Conservation (phyloP, 176 grass and related monocot species). For the Pontederia paniculata region DNA sequence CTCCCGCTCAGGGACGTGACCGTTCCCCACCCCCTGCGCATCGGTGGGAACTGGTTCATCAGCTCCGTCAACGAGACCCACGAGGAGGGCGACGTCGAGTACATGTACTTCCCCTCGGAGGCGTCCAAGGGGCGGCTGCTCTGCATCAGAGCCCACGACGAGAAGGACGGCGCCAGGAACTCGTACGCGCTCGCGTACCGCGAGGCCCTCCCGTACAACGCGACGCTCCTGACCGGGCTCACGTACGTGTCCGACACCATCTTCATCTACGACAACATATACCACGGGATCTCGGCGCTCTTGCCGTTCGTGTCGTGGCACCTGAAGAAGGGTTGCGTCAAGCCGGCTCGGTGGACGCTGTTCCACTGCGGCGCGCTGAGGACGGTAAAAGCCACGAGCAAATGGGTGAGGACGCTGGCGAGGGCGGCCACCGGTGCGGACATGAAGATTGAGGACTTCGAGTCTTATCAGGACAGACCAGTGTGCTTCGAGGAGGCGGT, state of each 20-base stretch:
- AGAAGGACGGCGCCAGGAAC: conserved; percentile 17
- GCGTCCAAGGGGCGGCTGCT: conserved; percentile 1
- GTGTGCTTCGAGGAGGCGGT: conserved; percentile 27
- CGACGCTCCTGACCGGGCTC: conserved; percentile 13
- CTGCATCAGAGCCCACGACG: conserved; percentile 8
- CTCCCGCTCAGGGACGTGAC: conserved; percentile 26
- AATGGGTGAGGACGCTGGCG: conserved; percentile 11
- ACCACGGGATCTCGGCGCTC: conserved; percentile 15
- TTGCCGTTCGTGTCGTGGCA: conserved; percentile 24
- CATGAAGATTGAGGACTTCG: conserved; percentile 7
- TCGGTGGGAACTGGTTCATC: conserved; percentile 26
- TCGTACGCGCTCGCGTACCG: conserved; percentile 18
- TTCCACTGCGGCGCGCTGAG: conserved; percentile 26
- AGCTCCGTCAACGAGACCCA: conserved; percentile 23
- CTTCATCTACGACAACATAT: conserved; percentile 25
- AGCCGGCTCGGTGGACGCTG: conserved; percentile 20
- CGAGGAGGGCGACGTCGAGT: conserved; percentile 22
- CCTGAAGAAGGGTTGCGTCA: conserved; percentile 12
- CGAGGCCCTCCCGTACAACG: conserved; percentile 13
- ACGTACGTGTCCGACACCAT: conserved; percentile 27
- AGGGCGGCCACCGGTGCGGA: no score
- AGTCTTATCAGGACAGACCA: background rate
- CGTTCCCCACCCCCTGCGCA: background rate
- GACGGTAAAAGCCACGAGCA: background rate
- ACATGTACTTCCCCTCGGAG: conserved; percentile 23